Percentiles rank a stretch among this genome's conserved stretches.
phyloP scores from a whole-genome alignment of 2,329 filamentous ascomycete species.

The Talaromyces sp. region DNA sequence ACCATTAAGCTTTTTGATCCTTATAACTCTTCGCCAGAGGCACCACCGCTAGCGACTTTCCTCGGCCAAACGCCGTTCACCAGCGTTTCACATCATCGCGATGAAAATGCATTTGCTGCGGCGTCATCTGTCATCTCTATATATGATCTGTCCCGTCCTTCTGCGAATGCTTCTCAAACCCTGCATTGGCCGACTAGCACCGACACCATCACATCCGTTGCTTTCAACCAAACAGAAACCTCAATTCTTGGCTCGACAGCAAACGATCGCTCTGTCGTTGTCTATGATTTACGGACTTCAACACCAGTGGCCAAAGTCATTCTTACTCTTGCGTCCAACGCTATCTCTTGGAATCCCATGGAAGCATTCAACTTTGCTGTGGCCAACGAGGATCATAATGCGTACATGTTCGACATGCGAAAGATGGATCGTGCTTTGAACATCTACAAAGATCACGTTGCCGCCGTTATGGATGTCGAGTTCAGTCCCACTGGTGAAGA shows the following conservation, averaged over 20 bases:
- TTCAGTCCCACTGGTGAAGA: conserved; percentile 94
- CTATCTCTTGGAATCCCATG: conserved; percentile 91
- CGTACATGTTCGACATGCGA: conserved; percentile 91
- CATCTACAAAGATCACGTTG: conserved; percentile 83
- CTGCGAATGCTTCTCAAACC: conserved; percentile 73
- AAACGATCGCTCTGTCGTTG: conserved; percentile 78
- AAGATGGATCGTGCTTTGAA: conserved; percentile 86
- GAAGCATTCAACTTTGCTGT: conserved; percentile 94
- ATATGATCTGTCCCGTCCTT: conserved; percentile 81
- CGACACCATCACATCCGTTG: conserved; percentile 84
- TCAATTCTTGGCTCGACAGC: conserved; percentile 83
- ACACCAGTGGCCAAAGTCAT: conserved; percentile 78
- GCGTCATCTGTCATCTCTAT: conserved; percentile 77
- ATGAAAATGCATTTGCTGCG: conserved; percentile 72
- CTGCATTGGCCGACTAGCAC: conserved; percentile 83
- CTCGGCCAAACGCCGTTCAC: conserved; percentile 82
- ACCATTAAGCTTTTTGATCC: conserved; percentile 91
- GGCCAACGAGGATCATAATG: conserved; percentile 91
- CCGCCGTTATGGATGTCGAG: conserved; percentile 93
- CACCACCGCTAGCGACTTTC: conserved; percentile 78
- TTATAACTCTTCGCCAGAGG: conserved; percentile 67
- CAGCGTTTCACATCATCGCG: conserved; percentile 77
- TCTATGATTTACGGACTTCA: conserved; percentile 88
- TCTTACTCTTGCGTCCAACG: conserved; percentile 78
- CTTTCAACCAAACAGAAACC: conserved; percentile 93